These are phyloP conservation scores for Panus rudis DNA, from an alignment of 768 basidiomycete genomes.

Conservation along the genomic window DNA sequence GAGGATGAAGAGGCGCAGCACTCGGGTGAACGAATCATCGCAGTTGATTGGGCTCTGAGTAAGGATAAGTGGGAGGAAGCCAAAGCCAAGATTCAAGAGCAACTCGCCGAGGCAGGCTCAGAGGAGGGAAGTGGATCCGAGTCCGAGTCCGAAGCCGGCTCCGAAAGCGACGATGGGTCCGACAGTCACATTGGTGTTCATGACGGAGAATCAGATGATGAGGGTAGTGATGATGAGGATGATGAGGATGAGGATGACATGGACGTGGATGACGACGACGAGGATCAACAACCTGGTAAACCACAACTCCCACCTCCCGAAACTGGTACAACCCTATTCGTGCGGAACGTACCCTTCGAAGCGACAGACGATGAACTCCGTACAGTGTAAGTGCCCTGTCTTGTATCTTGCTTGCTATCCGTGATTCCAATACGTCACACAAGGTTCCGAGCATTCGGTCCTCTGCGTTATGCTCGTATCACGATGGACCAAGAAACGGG, in stretches of 20 bases:
- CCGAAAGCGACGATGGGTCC: constrained; percentile 30
- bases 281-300: constrained; percentile 41
- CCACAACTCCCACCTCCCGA: constrained; percentile 78
- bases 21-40: constrained; percentile 57
- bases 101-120: constrained; percentile 25
- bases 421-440: background rate
- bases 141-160: constrained; percentile 24
- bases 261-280: constrained; percentile 20
- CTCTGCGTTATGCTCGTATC: constrained; percentile 88
- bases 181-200: constrained; percentile 41
- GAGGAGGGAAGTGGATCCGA: constrained; percentile 27
- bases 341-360: constrained; percentile 88
- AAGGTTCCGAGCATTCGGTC: constrained; percentile 90
- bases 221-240: constrained; percentile 29
- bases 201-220: too few relatives aligned
- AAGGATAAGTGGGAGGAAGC: constrained; percentile 90
- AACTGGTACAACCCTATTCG: constrained; percentile 85
- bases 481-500: constrained; percentile 78
- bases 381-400: constrained; percentile 60
- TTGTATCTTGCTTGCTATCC: too few relatives aligned
- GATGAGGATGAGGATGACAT: constrained; percentile 27
- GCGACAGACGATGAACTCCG: constrained; percentile 92
- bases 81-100: constrained; percentile 44
- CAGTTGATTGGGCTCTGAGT: constrained; percentile 95
- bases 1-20: constrained; percentile 13